These are phyloP conservation scores for Boechera stricta DNA, from an alignment of 345 rosid species.

Conservation along the genomic window DNA sequence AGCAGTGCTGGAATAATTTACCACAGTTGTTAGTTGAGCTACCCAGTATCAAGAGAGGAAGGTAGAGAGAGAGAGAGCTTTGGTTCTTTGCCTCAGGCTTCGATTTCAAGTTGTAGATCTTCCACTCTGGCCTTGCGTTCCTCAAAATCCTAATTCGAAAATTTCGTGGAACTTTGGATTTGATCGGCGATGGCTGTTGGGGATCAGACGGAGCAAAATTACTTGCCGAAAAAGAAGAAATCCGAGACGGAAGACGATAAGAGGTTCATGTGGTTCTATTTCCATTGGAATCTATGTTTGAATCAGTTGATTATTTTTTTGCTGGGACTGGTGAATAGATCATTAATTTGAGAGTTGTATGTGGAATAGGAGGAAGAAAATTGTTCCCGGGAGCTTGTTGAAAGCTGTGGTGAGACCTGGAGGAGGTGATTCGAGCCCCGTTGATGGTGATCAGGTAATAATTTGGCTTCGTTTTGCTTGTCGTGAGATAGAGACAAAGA, in stretches of 20 bases:
- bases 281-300: neutral
- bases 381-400: slow-evolving; percentile 87
- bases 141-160: neutral
- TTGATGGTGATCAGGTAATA: slow-evolving; percentile 92
- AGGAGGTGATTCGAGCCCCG: slow-evolving; percentile 79
- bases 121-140: neutral
- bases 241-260: slow-evolving; percentile 47
- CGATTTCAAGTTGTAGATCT: slow-evolving; percentile 25
- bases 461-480: neutral
- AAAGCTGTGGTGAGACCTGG: slow-evolving; percentile 91
- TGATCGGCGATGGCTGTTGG: slow-evolving; percentile 41
- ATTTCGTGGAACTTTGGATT: neutral
- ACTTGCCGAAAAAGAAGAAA: slow-evolving; percentile 46
- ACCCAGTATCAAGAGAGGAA: slow-evolving; percentile 19
- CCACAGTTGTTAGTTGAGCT: slow-evolving; percentile 41
- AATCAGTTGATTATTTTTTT: neutral
- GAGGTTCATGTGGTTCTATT: slow-evolving; percentile 28
- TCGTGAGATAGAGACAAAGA: slow-evolving; percentile 4
- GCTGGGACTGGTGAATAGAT: neutral
- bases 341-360: slow-evolving; percentile 20
- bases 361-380: slow-evolving; percentile 75
- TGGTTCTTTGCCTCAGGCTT: slow-evolving; percentile 15
- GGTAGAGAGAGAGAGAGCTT: slow-evolving; percentile 17
- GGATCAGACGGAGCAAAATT: slow-evolving; percentile 31
- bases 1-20: neutral